Evolutionary conservation across 2,329 filamentous ascomycete genomes (phyloP).

Genomic region (Domatiomyces globalis): DNA sequence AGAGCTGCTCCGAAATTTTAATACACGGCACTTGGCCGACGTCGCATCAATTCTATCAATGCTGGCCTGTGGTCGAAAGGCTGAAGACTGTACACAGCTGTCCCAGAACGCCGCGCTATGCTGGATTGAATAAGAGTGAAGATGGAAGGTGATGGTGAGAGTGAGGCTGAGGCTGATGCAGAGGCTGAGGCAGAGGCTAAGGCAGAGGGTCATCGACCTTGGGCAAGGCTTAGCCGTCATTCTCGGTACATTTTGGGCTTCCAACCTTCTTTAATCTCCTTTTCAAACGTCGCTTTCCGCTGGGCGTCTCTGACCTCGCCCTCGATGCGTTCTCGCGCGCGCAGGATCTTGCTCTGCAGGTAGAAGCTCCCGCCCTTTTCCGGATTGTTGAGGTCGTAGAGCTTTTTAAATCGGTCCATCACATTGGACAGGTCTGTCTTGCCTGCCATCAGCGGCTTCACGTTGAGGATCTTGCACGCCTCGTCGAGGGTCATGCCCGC

Average conservation of each 20-base stretch:
- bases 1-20: neutral
- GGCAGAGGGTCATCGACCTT: constrained; percentile 14
- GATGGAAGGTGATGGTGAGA: neutral
- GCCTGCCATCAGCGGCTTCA: constrained; percentile 70
- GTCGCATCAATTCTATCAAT: neutral
- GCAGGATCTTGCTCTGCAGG: constrained; percentile 87
- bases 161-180: too few relatives aligned
- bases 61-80: neutral
- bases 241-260: constrained; percentile 94
- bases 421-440: constrained; percentile 66
- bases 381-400: constrained; percentile 91
- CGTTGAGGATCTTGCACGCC: constrained; percentile 93
- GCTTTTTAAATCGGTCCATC: constrained; percentile 75
- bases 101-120: constrained; percentile 4
- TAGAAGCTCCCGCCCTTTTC: constrained; percentile 96
- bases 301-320: constrained; percentile 61
- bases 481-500: constrained; percentile 84
- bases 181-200: neutral
- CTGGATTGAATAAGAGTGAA: constrained; percentile 1
- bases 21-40: neutral
- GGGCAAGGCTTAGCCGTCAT: constrained; percentile 33
- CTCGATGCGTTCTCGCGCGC: constrained; percentile 85
- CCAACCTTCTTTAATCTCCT: constrained; percentile 72
- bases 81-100: neutral
- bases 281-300: constrained; percentile 58